Evolutionary conservation across 768 basidiomycete genomes (phyloP).

Genomic region (Phaeolepiota aurea): DNA sequence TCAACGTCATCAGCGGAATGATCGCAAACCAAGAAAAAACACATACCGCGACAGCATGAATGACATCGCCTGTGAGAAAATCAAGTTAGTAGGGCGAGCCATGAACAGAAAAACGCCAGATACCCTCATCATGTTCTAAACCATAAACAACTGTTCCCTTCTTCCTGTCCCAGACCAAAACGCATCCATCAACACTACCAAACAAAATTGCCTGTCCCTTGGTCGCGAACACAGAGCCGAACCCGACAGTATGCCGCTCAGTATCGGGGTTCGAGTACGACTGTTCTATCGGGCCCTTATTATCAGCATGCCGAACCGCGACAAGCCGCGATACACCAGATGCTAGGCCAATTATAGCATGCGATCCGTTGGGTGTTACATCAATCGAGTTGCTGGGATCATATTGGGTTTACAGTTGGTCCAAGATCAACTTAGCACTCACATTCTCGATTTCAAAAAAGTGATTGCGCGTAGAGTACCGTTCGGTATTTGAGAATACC

Average conservation of each 20-base stretch:
- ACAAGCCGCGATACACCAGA: constrained; percentile 46
- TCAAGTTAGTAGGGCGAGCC: constrained; percentile 9
- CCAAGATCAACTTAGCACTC: constrained; percentile 12
- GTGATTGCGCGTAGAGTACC: constrained; percentile 54
- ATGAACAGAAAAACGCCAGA: constrained; percentile 13
- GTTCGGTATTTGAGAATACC: constrained; percentile 63
- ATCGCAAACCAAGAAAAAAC: no score
- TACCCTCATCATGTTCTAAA: constrained; percentile 54
- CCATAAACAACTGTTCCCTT: constrained; percentile 48
- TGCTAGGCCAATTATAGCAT: constrained; percentile 44
- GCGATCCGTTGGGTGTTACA: constrained; percentile 35
- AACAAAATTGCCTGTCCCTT: constrained; percentile 47
- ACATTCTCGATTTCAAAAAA: constrained; percentile 56
- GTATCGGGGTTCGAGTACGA: constrained; percentile 38
- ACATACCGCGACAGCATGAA: constrained; percentile 35
- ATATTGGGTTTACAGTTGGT: neutral
- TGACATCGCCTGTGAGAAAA: constrained; percentile 23
- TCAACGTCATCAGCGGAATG: no score
- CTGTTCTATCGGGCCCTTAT: constrained; percentile 44
- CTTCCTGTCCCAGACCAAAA: constrained; percentile 55
- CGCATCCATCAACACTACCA: constrained; percentile 43
- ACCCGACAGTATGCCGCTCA: constrained; percentile 22
- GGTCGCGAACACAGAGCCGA: constrained; percentile 48
- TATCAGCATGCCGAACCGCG: constrained; percentile 37
- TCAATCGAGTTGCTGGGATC: constrained; percentile 42